phyloP scores from a whole-genome alignment of 1,284 basidiomycete species.

The Tilletia caries region DNA sequence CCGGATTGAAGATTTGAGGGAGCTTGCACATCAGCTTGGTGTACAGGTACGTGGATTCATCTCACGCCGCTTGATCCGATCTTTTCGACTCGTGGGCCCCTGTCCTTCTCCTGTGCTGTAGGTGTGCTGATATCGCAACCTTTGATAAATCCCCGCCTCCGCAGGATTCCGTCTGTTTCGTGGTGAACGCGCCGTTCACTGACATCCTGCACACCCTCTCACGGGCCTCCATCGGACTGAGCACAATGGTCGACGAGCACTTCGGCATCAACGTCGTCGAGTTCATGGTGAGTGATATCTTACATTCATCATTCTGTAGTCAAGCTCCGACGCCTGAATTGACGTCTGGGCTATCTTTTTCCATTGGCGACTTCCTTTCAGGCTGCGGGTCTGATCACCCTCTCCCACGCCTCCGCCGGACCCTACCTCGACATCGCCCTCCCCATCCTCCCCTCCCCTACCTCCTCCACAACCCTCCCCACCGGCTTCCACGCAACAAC shows the following conservation, averaged over 20 bases:
- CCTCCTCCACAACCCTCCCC: constrained; percentile 12
- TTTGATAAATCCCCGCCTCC: no score
- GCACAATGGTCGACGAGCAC: constrained; percentile 98
- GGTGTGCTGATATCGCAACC: no score
- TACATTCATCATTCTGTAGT: neutral
- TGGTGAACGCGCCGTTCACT: constrained; percentile 77
- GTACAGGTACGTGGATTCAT: constrained; percentile 59
- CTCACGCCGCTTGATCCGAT: no score
- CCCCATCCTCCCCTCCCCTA: constrained; percentile 61
- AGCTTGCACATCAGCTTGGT: constrained; percentile 64
- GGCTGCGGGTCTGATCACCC: constrained; percentile 81
- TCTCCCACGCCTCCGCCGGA: constrained; percentile 88
- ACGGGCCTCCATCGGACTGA: constrained; percentile 76
- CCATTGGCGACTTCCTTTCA: no score
- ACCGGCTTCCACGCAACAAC: constrained; percentile 77
- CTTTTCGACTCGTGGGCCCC: no score
- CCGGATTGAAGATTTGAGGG: constrained; percentile 66
- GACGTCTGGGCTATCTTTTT: no score
- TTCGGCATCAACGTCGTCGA: constrained; percentile 98
- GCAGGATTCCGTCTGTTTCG: constrained; percentile 68
- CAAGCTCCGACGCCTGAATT: neutral
- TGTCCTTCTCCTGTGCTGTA: no score
- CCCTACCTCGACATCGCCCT: constrained; percentile 87
- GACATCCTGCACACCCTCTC: constrained; percentile 69
- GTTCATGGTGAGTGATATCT: constrained; percentile 67